Evolutionary conservation across 805 yeast species (phyloP).

Genomic region (Ogataea methylovora): DNA sequence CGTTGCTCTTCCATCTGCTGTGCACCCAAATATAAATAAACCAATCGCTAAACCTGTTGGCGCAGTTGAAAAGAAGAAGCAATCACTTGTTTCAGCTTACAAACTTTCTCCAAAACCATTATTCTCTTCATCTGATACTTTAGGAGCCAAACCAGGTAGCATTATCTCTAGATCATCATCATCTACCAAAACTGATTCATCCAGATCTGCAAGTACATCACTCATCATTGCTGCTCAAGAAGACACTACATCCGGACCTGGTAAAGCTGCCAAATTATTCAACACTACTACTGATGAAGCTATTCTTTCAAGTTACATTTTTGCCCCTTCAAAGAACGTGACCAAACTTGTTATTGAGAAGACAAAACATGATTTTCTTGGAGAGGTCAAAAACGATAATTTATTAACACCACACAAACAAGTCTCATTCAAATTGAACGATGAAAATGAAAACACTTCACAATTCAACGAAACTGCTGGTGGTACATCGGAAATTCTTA

Average conservation of each 20-base stretch:
- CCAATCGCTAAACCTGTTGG: conserved; percentile 45
- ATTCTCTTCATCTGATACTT: conserved; percentile 26
- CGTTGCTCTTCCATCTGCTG: conserved; percentile 25
- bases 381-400: conserved; percentile 13
- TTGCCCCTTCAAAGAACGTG: conserved; percentile 52
- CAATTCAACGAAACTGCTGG: neutral
- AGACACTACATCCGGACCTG: conserved; percentile 1
- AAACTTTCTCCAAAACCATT: conserved; percentile 59
- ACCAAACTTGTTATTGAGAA: conserved; percentile 49
- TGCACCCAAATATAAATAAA: conserved; percentile 37
- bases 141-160: conserved; percentile 15
- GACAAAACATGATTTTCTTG: conserved; percentile 13
- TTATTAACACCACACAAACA: conserved; percentile 20
- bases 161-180: conserved; percentile 13
- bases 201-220: conserved; percentile 18
- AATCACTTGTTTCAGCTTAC: conserved; percentile 52
- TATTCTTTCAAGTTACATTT: conserved; percentile 62
- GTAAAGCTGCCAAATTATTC: conserved; percentile 23
- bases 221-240: conserved; percentile 12
- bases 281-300: conserved; percentile 53
- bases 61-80: conserved; percentile 45
- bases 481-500: neutral
- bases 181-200: conserved; percentile 11
- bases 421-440: conserved; percentile 24
- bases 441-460: neutral